Percentiles rank a stretch among this genome's conserved stretches.
phyloP scores from a whole-genome alignment of 768 basidiomycete species.

The Ephemerocybe angulata region DNA sequence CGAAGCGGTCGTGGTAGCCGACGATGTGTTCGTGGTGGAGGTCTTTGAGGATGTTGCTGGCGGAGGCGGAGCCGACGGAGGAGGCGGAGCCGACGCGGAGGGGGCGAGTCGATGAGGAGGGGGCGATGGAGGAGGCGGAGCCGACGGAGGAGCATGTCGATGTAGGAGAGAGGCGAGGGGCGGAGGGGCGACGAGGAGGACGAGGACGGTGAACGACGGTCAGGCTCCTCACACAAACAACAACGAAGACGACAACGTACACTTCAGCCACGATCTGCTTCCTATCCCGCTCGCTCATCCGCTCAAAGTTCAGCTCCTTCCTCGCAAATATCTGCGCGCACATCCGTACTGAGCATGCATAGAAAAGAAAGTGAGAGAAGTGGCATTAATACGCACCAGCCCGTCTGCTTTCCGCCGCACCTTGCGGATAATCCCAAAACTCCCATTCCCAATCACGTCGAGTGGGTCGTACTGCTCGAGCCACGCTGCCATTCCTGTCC shows the following conservation, averaged over 20 bases:
- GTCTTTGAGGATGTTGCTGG: slow-evolving; percentile 93
- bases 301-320: slow-evolving; percentile 96
- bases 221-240: no score
- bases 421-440: slow-evolving; percentile 97
- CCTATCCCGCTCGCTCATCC: slow-evolving; percentile 93
- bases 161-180: background rate
- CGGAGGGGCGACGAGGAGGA: background rate
- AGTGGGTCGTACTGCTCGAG: slow-evolving; percentile 82
- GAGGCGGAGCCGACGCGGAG: background rate
- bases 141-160: background rate
- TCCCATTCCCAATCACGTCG: slow-evolving; percentile 94
- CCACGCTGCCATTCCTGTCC: slow-evolving; percentile 20
- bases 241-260: slow-evolving; percentile 45
- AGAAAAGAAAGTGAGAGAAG: background rate
- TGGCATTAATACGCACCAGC: slow-evolving; percentile 46
- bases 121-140: background rate
- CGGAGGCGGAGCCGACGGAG: background rate
- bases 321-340: slow-evolving; percentile 70
- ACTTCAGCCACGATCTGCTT: slow-evolving; percentile 98
- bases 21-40: slow-evolving; percentile 95
- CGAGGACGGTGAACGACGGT: no score
- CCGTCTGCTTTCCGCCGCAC: slow-evolving; percentile 84
- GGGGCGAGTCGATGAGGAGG: background rate
- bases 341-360: slow-evolving; percentile 2
- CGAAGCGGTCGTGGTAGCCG: slow-evolving; percentile 87